Base-by-base conservation (phyloP, 106 monocot species). In the Ottelia alismoides region DNA sequence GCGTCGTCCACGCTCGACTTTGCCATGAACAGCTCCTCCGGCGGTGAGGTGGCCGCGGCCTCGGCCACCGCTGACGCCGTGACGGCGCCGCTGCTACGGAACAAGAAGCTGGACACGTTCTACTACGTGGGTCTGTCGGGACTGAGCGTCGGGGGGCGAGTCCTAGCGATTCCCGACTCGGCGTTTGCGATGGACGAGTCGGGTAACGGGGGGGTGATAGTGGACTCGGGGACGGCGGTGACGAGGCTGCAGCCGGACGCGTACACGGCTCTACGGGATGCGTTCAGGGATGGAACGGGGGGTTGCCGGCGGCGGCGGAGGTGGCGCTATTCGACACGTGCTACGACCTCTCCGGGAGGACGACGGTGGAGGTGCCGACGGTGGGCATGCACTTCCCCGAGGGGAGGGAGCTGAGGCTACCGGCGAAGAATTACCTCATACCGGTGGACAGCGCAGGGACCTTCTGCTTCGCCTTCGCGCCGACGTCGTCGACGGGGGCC, bases 261-360 rank as follows among this genome's bases (percentile, higher is more conserved):
- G 5, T 80, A 85, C 64, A 26, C 47, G 12, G 71, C 72, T 22
- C 76, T 85, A 9, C 47, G 72, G 21, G 58, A 79, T 30, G 79
- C 77, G 5, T 83, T 83, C 68, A 5, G 9, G 2, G 49, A 20
- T 17, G 78, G 78, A 17, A 78, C 83, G 29, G 16, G 18, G 63
- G 60, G 19, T 70, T 85, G 51, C 66, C 76, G 56, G 20, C 65
- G 18, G 54, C 76, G 30, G 28, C 45, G 28, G 72, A 72, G 20
- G 68, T 79, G 51, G 70, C 75, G 23, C 76, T 76, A 25, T 85
- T 85, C 70, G 76, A 85, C 76, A 76, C 79, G 1, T 85, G 84
- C 73, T 79, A 79, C 73, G 76, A 76, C 55, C 56, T 79, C n/a
- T 76, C 84, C 40, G 60, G 58, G 17, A 51, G 45, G 68, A 57